Conservation (phyloP, 108 stramenopile genomes). For the Heterococcus sp. region DNA sequence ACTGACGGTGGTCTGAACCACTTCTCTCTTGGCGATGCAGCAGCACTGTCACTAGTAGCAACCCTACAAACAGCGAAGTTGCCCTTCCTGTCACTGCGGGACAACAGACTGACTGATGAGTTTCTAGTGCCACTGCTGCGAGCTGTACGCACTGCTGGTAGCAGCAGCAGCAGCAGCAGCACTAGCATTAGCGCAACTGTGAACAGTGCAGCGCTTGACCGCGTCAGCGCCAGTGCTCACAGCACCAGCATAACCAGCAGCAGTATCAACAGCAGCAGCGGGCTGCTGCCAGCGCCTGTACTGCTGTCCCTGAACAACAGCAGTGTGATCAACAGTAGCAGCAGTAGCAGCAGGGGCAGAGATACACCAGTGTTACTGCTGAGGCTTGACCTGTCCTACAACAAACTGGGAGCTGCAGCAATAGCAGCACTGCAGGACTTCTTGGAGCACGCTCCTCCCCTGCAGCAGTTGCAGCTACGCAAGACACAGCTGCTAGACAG, state of each 20-base stretch:
- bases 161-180: too few relatives aligned
- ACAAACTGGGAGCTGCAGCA: constrained; percentile 1
- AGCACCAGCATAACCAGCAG: too few relatives aligned
- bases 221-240: neutral
- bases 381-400: constrained; percentile 18
- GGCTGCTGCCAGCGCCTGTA: too few relatives aligned
- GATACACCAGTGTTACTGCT: too few relatives aligned
- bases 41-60: too few relatives aligned
- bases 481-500: neutral
- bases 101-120: constrained; percentile 24
- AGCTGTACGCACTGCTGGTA: neutral
- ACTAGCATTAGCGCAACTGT: too few relatives aligned
- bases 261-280: too few relatives aligned
- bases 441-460: neutral
- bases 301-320: too few relatives aligned
- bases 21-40: constrained; percentile 20
- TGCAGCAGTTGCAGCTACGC: neutral
- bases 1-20: neutral
- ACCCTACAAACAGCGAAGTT: too few relatives aligned
- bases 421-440: neutral
- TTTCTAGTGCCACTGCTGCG: constrained; percentile 2
- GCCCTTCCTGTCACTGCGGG: neutral
- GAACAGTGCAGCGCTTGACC: too few relatives aligned
- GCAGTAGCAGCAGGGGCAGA: too few relatives aligned
- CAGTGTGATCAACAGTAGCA: too few relatives aligned